phyloP scores from a whole-genome alignment of 1,139 yeast genomes.

The Schizosaccharomyces versatilis region DNA sequence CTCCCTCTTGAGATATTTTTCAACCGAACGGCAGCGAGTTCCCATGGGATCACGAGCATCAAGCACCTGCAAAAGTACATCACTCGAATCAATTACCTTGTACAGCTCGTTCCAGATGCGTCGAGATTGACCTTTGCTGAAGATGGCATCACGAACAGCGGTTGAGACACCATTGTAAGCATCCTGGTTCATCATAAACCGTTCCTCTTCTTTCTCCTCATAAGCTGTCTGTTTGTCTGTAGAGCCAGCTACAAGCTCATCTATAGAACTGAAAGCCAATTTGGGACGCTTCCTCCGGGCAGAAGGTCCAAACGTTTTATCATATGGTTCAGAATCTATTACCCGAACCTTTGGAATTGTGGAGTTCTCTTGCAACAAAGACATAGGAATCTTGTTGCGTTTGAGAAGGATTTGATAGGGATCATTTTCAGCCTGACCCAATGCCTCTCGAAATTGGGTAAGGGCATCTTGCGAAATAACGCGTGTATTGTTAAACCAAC shows the following conservation, averaged over 20 bases:
- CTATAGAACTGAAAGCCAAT: constrained; percentile 51
- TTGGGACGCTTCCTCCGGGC: constrained; percentile 77
- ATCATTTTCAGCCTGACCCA: constrained; percentile 70
- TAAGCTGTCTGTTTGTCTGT: constrained; percentile 36
- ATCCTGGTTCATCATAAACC: constrained; percentile 31
- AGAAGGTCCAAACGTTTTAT: constrained; percentile 77
- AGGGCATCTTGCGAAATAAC: constrained; percentile 94
- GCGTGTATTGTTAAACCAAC: constrained; percentile 95
- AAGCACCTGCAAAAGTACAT: constrained; percentile 82
- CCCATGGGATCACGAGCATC: constrained; percentile 97
- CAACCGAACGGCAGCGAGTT: constrained; percentile 81
- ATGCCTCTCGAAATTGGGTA: constrained; percentile 79
- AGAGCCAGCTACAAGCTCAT: constrained; percentile 51
- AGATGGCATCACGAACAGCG: constrained; percentile 86
- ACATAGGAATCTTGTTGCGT: constrained; percentile 89
- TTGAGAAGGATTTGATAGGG: constrained; percentile 71
- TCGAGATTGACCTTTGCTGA: constrained; percentile 90
- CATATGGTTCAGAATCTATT: constrained; percentile 69
- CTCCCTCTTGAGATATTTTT: constrained; percentile 76
- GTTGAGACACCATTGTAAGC: constrained; percentile 49
- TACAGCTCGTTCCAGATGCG: constrained; percentile 96
- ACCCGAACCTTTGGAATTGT: constrained; percentile 45
- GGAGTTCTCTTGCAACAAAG: constrained; percentile 52
- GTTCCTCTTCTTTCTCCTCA: constrained; percentile 41
- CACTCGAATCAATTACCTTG: constrained; percentile 84